phyloP scores from a whole-genome alignment of 2,329 filamentous ascomycete species.

The Aureobasidium lini region DNA sequence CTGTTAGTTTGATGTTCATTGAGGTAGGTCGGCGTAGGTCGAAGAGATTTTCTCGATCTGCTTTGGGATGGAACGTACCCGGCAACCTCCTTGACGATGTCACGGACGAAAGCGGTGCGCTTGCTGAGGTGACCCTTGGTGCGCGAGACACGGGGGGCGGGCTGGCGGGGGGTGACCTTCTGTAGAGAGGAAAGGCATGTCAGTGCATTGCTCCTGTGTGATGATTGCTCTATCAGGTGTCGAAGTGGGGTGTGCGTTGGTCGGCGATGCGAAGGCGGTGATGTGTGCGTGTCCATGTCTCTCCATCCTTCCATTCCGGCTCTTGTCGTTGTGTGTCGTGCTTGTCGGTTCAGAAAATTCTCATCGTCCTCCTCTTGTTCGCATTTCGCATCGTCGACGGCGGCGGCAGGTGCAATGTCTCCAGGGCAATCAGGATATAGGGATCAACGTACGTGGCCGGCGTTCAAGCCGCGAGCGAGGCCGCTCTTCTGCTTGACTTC shows the following conservation, averaged over 20 bases:
- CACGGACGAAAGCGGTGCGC: slow-evolving; percentile 92
- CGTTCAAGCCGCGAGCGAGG: slow-evolving; percentile 56
- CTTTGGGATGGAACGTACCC: slow-evolving; percentile 55
- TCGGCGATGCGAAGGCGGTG: not conserved
- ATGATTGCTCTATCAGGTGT: not conserved
- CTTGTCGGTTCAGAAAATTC: not conserved
- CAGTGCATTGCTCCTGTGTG: slow-evolving; percentile 14
- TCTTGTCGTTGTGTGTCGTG: not conserved
- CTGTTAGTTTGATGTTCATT: slow-evolving; percentile 13
- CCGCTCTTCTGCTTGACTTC: slow-evolving; percentile 48
- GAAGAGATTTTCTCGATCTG: not conserved
- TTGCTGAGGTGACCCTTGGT: slow-evolving; percentile 96
- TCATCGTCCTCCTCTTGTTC: slow-evolving; percentile 26
- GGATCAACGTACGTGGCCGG: slow-evolving; percentile 54
- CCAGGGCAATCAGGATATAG: slow-evolving; percentile 15
- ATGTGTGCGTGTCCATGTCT: not conserved
- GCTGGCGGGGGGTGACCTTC: slow-evolving; percentile 46
- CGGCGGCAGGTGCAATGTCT: not conserved
- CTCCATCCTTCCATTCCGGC: not conserved
- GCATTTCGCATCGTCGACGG: slow-evolving; percentile 20
- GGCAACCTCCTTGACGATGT: slow-evolving; percentile 97
- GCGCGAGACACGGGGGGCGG: slow-evolving; percentile 47
- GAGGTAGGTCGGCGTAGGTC: slow-evolving; percentile 13
- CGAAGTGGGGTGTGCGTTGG: not conserved
- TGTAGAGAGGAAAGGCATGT: slow-evolving; percentile 19